Evolutionary conservation across 169 alveolate genomes (phyloP), one percentile per base, ranked within the genome.

Genomic region (Eimeria sp.): DNA sequence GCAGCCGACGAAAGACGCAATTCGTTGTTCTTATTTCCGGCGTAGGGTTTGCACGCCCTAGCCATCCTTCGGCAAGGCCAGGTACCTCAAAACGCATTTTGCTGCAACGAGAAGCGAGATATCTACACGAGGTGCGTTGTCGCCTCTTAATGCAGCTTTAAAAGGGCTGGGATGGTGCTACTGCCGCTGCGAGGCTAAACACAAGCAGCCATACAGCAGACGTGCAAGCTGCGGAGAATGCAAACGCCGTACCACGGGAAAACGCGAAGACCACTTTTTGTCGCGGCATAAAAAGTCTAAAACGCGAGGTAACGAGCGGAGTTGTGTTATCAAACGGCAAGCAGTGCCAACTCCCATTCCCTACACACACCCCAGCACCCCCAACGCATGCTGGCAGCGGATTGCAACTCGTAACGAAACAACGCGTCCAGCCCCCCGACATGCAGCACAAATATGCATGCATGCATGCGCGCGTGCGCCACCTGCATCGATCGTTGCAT

Each of bases 341-440:
- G 95, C 95, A 11, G 95, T 91, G 82, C 64, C 85, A 40, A 91
- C 33, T 20, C 95, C 95, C 89, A 91, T 68, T 43, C 95, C 95
- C 95, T 91, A 90, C 25, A 27, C 20, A 58, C 58, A 78, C 46
- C 43, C 25, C 16, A 82, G n/a, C 25, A 14, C 16, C 85, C 56
- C 16, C 25, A n/a, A 40, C 30, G 16, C 56, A 27, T 76, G 60
- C 90, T 13, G 11, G 27, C 52, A 52, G 90, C 90, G 18, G 64
- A 27, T 6, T 10, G 49, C 72, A 30, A 27, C 72, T 56, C 71
- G 58, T 37, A n/a, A 4, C n/a, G 71, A 58, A 33, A n/a, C 60
- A 83, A 37, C 16, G 58, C 30, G n/a, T 20, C 20, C 56, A 54
- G 20, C 27, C 20, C 74, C 33, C 0, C 33, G n/a, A 20, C 33